A percentile compares a stretch with the other conserved stretches of the same genome.
These are phyloP conservation scores for Curvularia spicifera DNA, from an alignment of 2,329 filamentous ascomycete species.

Conservation along the genomic window DNA sequence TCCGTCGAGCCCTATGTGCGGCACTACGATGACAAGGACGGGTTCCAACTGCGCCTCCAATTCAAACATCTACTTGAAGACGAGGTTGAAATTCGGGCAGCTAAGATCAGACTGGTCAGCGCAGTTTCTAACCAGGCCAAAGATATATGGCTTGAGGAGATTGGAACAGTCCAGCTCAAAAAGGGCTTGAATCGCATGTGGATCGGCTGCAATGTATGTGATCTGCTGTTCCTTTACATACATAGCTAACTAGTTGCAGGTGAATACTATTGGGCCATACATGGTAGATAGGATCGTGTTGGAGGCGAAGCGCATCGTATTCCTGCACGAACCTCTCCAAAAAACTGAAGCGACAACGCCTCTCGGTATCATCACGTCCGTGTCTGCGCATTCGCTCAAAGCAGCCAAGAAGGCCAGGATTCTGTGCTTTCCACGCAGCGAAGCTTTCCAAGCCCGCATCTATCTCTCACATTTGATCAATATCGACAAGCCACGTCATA, in stretches of 20 bases:
- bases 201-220: slow-evolving; percentile 55
- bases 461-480: slow-evolving; percentile 73
- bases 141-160: slow-evolving; percentile 70
- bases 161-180: slow-evolving; percentile 56
- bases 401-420: slow-evolving; percentile 62
- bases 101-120: slow-evolving; percentile 68
- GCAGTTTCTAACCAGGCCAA: slow-evolving; percentile 62
- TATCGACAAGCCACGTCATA: slow-evolving; percentile 76
- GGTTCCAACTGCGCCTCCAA: slow-evolving; percentile 72
- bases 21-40: slow-evolving; percentile 75
- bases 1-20: slow-evolving; percentile 70
- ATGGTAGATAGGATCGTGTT: slow-evolving; percentile 75
- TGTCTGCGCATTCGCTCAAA: slow-evolving; percentile 42
- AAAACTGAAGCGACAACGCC: slow-evolving; percentile 57
- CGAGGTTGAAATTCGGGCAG: slow-evolving; percentile 68
- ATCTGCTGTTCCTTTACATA: background rate
- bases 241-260: slow-evolving; percentile 53
- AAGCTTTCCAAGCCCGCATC: slow-evolving; percentile 72
- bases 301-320: slow-evolving; percentile 65
- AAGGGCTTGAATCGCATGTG: slow-evolving; percentile 62
- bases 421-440: slow-evolving; percentile 73
- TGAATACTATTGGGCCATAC: slow-evolving; percentile 74
- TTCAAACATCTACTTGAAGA: slow-evolving; percentile 76
- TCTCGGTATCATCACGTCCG: slow-evolving; percentile 55
- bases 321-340: slow-evolving; percentile 68